Base-by-base conservation (phyloP, 2,329 filamentous ascomycete genomes). In the Aspergillus latus region DNA sequence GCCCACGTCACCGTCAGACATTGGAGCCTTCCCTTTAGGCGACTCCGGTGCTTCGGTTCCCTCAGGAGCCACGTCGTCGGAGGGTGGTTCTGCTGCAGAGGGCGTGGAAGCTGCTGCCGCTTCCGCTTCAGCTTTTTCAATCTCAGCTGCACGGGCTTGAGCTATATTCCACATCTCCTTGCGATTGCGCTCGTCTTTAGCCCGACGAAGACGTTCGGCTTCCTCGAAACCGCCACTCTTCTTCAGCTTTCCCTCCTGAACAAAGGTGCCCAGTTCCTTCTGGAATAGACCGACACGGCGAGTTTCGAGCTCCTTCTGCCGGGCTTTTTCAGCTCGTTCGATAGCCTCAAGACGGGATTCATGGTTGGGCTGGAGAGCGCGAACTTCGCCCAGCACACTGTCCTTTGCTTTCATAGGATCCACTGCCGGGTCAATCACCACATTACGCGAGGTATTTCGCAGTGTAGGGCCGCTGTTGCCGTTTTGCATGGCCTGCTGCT, bases 141-240 rank as follows among this genome's bases (percentile, higher is more conserved):
- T 77, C 60, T 82, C 82, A 1, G 77, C 78, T 56, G 77, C 77
- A 57, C 80, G 71, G 47, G 76, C 78, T 58, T 81, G 77, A 64
- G 81, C 76, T 30, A 78, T 73, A 60, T 85, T 83, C 68, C 77
- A 82, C 28, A 84, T 89, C 72, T 97, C 92, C 66, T 85, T 88
- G 56, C 92, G 82, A 57, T 92, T 91, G 64, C 84, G 83, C 59
- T 97, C 94, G 67, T 99, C 94, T 72, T 93, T 96, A 36, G 87
- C 84, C 69, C 88, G 88, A 49, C 94, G 82, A 45, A 90, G 80
- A 52, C 94, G 83, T 76, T 99, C 94, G 0, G 92, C 88, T 76
- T 99, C 94, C 72, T 97, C 94, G 49, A 96, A 88, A 0, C 94
- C 94, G 40, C 94, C 94, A 11, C 89, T 92, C 82, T 97, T 97